These are phyloP conservation scores for Botrytis elliptica DNA, from an alignment of 2,329 filamentous ascomycete genomes.

Conservation along the genomic window DNA sequence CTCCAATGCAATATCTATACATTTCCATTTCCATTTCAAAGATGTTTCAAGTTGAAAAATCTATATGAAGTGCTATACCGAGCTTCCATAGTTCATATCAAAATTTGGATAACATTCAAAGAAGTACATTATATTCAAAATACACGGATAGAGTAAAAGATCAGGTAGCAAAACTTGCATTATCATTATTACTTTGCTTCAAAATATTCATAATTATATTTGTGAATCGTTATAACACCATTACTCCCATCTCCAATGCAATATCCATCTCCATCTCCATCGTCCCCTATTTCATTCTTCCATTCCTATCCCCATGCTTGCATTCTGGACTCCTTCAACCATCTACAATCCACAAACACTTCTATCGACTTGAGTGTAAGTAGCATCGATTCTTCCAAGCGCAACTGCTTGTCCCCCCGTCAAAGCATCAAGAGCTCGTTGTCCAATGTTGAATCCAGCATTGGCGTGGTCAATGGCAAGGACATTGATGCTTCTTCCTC, in stretches of 20 bases:
- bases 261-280: neutral
- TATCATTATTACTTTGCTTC: slow-evolving; percentile 1
- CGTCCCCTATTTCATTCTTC: neutral
- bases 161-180: neutral
- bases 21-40: too few relatives aligned
- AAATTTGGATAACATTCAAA: neutral
- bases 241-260: neutral
- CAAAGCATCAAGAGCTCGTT: slow-evolving; percentile 54
- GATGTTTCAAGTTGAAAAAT: too few relatives aligned
- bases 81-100: neutral
- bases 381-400: slow-evolving; percentile 54
- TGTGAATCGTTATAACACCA: neutral
- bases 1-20: neutral
- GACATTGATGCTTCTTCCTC: slow-evolving; percentile 52
- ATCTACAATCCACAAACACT: slow-evolving; percentile 45
- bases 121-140: neutral
- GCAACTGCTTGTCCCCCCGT: slow-evolving; percentile 51
- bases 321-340: neutral
- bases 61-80: too few relatives aligned
- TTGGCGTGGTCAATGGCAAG: slow-evolving; percentile 54
- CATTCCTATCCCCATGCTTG: neutral
- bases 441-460: slow-evolving; percentile 56
- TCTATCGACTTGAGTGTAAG: slow-evolving; percentile 45
- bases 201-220: neutral
- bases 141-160: too few relatives aligned